Base-by-base conservation (phyloP, 768 basidiomycete species). In the Tylopilus sp. region DNA sequence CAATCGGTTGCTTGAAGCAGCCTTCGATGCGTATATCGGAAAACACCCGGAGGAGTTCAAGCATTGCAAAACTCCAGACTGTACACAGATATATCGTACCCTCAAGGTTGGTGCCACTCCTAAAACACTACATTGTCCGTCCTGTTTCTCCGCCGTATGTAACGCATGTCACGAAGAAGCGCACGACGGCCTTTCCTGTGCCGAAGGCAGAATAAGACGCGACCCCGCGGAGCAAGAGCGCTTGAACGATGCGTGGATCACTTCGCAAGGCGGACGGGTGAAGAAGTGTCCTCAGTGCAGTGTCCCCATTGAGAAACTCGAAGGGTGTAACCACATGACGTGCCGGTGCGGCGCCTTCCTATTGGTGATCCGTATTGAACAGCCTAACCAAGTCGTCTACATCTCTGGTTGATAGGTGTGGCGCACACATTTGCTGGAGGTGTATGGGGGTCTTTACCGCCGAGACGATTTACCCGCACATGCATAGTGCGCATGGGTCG, bases 281-380 rank as follows among this genome's bases (percentile, higher is more conserved):
- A 89, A 89, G 70, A 74, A 75, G 29, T 92, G 89, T 58, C 89
- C 89, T 0, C 76, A 75, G 3, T 92, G 89, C 67, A 76, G 76
- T 41, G 77, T 83, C 17, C 74, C 75, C 16, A 89, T 92, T 53
- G 86, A 91, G 70, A 82, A 84, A 45, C 59, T 68, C 16, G 84
- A 81, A 50, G 89, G 89, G 1, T 92, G 89, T 63, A 87, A 91
- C 67, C 89, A 92, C 67, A 83, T 92, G 76, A 81, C 78, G 16
- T 92, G 89, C 68, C 71, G 37, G 67, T 68, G 48, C 16, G n/a
- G 66, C 26, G 8, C 13, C 16, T 3, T 46, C 8, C 40, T 6
- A 3, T 43, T 7, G 10, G 19, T 24, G 22, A 4, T 13, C 31
- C 9, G 9, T 22, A 2, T 17, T 19, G 3, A 13, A 16, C 6